Percentiles rank a stretch among this genome's conserved stretches.
phyloP scores from a whole-genome alignment of 768 basidiomycete species.

The Xerocomellus dryophilus region DNA sequence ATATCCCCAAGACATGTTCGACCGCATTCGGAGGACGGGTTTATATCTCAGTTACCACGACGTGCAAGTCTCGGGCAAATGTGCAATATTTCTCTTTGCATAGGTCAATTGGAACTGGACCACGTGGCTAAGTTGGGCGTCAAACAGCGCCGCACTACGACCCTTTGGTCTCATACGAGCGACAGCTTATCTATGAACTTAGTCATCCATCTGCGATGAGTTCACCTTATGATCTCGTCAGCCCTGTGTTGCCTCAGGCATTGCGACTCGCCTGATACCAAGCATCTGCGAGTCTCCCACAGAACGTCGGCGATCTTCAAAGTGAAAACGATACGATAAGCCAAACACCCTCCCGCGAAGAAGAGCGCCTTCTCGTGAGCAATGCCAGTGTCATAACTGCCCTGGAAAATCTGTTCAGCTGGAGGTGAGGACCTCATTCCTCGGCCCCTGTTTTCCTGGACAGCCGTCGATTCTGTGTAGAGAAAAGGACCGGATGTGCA shows the following conservation, averaged over 20 bases:
- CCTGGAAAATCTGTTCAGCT: constrained; percentile 39
- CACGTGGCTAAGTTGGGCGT: no score
- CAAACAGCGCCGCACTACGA: no score
- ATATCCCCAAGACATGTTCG: no score
- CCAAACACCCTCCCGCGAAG: constrained; percentile 15
- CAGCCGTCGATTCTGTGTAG: background rate
- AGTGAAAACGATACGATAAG: constrained; percentile 13
- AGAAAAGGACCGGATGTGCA: constrained; percentile 33
- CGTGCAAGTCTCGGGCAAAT: no score
- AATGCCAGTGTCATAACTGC: constrained; percentile 24
- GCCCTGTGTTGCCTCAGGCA: constrained; percentile 31
- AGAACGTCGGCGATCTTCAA: background rate
- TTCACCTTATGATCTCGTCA: constrained; percentile 19
- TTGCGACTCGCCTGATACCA: constrained; percentile 8
- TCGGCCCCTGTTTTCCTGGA: background rate
- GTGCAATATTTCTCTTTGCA: no score
- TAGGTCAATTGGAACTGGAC: no score
- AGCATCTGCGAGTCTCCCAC: background rate
- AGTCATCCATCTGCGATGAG: background rate
- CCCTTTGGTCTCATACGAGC: no score
- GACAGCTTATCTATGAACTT: no score
- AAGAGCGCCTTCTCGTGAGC: constrained; percentile 20
- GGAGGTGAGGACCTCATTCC: constrained; percentile 28
- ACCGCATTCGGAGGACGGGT: no score
- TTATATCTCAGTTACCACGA: no score